Percentiles rank a stretch among this genome's conserved stretches.
Evolutionary conservation across 129 eudicot species (phyloP).

Genomic region (Pittosporum tobira): DNA sequence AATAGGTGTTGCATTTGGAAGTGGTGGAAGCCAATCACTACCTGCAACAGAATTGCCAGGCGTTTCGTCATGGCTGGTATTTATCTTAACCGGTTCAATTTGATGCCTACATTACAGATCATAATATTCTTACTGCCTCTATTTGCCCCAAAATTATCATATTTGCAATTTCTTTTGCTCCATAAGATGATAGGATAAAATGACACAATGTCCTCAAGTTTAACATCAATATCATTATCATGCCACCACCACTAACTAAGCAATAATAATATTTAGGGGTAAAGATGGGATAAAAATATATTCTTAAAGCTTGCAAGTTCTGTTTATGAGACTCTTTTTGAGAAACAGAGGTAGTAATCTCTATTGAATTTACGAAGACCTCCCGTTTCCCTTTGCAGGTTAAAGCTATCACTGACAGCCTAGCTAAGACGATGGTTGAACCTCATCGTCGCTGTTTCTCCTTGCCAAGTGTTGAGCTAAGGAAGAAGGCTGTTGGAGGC

Average conservation of each 20-base stretch:
- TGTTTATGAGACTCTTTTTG: no score
- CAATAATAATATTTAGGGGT: no score
- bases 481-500: constrained; percentile 78
- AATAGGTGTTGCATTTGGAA: constrained; percentile 86
- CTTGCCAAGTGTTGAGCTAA: constrained; percentile 63
- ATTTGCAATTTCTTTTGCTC: background rate
- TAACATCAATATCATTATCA: no score
- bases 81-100: constrained; percentile 3
- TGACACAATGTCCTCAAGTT: no score
- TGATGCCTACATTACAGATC: background rate
- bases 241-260: no score
- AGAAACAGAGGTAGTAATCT: no score
- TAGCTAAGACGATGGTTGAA: constrained; percentile 89
- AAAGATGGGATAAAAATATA: no score
- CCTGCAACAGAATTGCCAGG: constrained; percentile 97
- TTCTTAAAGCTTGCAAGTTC: no score
- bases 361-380: background rate
- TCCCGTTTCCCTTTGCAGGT: constrained; percentile 32
- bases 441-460: constrained; percentile 81
- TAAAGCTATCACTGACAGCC: constrained; percentile 53
- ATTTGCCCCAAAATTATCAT: no score
- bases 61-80: constrained; percentile 92
- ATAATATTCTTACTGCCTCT: no score
- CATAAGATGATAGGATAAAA: no score
- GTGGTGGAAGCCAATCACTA: constrained; percentile 90